Evolutionary conservation across 352 stramenopile species (phyloP).

Genomic region (Aphanomyces invadans): DNA sequence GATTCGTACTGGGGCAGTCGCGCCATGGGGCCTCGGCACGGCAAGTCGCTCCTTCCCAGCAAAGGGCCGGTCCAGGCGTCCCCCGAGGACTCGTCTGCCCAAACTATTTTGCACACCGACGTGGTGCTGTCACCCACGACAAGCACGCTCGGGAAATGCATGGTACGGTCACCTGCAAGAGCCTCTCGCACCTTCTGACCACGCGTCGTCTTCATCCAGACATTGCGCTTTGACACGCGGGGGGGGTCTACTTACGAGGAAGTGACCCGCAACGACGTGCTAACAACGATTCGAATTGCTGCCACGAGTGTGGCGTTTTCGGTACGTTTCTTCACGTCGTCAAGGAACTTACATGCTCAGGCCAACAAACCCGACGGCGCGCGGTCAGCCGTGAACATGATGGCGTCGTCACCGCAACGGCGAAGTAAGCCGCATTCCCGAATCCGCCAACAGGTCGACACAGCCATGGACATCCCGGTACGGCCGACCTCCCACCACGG

Average conservation of each 20-base stretch:
- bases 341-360: neutral
- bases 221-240: neutral
- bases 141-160: neutral
- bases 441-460: neutral
- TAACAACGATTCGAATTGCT: neutral
- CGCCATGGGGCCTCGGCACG: neutral
- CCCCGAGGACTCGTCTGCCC: neutral
- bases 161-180: neutral
- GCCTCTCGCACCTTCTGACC: neutral
- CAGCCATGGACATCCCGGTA: conserved; percentile 16
- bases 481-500: neutral
- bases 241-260: conserved; percentile 3
- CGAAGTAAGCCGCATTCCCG: neutral
- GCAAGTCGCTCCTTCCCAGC: neutral
- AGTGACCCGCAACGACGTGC: neutral
- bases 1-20: no score
- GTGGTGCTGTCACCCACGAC: neutral
- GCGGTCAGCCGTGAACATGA: neutral
- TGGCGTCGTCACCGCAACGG: neutral
- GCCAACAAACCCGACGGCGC: neutral
- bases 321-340: neutral
- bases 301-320: neutral
- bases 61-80: neutral
- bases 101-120: neutral
- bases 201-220: neutral